Conservation (phyloP, 2,329 filamentous ascomycete species). For the Cyanodermella asteris region DNA sequence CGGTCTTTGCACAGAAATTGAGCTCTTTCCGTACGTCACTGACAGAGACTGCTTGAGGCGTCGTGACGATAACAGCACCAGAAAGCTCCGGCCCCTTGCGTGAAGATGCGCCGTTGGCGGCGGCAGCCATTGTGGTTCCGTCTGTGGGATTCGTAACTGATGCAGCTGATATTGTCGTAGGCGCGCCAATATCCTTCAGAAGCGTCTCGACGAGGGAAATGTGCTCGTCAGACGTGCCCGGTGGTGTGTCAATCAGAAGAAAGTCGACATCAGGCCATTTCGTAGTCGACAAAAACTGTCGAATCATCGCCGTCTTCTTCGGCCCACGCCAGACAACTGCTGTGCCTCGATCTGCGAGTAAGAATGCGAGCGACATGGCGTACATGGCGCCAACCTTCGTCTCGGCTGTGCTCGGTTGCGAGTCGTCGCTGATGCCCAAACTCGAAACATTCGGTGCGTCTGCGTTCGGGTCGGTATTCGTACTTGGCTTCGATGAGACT, state of each 20-base stretch:
- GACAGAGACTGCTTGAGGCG: slow-evolving; percentile 81
- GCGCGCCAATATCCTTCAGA: slow-evolving; percentile 29
- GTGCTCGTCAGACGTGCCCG: slow-evolving; percentile 90
- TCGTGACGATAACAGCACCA: slow-evolving; percentile 86
- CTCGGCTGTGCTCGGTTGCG: no score
- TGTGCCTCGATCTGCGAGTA: slow-evolving; percentile 62
- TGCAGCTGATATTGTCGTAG: slow-evolving; percentile 3
- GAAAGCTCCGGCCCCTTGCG: slow-evolving; percentile 44
- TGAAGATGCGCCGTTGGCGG: slow-evolving; percentile 7
- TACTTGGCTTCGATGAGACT: neutral
- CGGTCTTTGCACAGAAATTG: slow-evolving; percentile 77
- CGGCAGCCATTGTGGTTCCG: slow-evolving; percentile 8
- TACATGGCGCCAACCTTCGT: slow-evolving; percentile 18
- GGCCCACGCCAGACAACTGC: slow-evolving; percentile 94
- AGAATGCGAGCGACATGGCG: slow-evolving; percentile 86
- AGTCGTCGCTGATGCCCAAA: slow-evolving; percentile 6
- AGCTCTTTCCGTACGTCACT: slow-evolving; percentile 87
- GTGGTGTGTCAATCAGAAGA: slow-evolving; percentile 84
- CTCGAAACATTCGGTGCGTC: slow-evolving; percentile 3
- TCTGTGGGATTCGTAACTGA: slow-evolving; percentile 15
- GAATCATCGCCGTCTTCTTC: slow-evolving; percentile 98
- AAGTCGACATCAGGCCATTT: slow-evolving; percentile 76
- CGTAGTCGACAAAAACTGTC: slow-evolving; percentile 84
- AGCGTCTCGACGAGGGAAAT: slow-evolving; percentile 84
- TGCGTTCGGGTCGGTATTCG: slow-evolving; percentile 2